These are phyloP conservation scores for Neurospora sublineolata DNA, from an alignment of 495 filamentous ascomycete species.

Conservation along the genomic window DNA sequence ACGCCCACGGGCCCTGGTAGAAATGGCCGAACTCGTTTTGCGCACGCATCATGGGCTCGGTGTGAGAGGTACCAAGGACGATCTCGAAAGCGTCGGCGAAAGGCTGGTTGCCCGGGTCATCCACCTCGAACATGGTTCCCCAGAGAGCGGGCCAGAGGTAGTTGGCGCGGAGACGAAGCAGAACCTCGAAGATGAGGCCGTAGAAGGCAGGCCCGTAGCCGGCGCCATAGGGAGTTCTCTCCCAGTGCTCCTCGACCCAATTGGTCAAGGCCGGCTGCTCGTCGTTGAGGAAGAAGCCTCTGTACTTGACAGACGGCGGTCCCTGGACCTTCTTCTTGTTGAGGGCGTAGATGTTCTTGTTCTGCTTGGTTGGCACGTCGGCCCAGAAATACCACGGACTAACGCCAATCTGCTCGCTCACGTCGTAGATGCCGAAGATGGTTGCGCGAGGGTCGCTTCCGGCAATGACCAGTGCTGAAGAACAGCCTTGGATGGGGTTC, in stretches of 20 bases:
- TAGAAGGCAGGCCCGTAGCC: conserved; percentile 57
- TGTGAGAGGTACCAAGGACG: conserved; percentile 60
- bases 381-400: conserved; percentile 72
- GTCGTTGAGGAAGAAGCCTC: conserved; percentile 72
- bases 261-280: conserved; percentile 61
- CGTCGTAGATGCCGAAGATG: conserved; percentile 62
- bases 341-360: conserved; percentile 44
- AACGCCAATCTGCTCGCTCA: conserved; percentile 68
- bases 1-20: conserved; percentile 51
- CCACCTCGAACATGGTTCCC: conserved; percentile 58
- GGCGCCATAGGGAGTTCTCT: conserved; percentile 39
- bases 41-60: conserved; percentile 61
- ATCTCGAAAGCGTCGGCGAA: conserved; percentile 62
- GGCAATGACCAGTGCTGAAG: conserved; percentile 54
- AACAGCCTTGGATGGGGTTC: conserved; percentile 44
- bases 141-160: conserved; percentile 67
- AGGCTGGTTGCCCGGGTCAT: conserved; percentile 55
- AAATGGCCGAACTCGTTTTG: conserved; percentile 58
- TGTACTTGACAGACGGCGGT: conserved; percentile 58
- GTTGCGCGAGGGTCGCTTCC: conserved; percentile 58
- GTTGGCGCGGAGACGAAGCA: conserved; percentile 58
- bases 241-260: conserved; percentile 45
- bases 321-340: conserved; percentile 43
- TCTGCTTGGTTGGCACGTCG: conserved; percentile 47
- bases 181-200: conserved; percentile 56